Percentiles rank a stretch among this genome's conserved stretches.
These are phyloP conservation scores for Aspergillus hancockii DNA, from an alignment of 495 filamentous ascomycete species.

Conservation along the genomic window DNA sequence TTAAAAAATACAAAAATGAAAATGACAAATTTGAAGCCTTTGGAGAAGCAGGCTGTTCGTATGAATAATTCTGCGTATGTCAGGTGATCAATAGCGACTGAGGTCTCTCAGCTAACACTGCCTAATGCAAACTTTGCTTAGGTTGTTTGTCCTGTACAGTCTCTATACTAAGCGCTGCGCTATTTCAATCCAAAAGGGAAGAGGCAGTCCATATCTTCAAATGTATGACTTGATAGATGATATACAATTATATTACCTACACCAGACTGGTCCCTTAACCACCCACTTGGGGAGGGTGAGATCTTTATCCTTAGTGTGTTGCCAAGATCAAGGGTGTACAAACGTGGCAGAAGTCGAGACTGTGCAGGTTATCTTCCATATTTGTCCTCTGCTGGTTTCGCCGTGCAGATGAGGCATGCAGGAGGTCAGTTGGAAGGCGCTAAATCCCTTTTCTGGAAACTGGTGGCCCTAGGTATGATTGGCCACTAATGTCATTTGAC, in stretches of 20 bases:
- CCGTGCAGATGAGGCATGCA: conserved; percentile 9
- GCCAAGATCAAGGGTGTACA: conserved; percentile 30
- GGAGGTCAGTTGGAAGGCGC: conserved; percentile 18
- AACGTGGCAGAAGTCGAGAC: conserved; percentile 29
- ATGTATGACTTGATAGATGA: not conserved
- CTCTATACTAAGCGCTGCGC: not conserved
- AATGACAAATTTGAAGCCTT: not conserved
- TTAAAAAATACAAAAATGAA: not conserved
- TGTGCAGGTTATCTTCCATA: conserved; percentile 16
- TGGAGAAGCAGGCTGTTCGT: conserved; percentile 1
- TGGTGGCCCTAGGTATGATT: conserved; percentile 6
- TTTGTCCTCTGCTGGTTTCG: conserved; percentile 1
- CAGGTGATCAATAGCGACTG: conserved; percentile 5
- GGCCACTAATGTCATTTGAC: not conserved
- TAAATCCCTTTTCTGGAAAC: conserved; percentile 15
- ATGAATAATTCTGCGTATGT: not conserved
- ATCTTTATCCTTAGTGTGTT: conserved; percentile 32
- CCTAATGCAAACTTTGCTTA: too few species aligned
- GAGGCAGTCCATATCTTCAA: not conserved
- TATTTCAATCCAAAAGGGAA: not conserved
- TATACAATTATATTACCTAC: conserved; percentile 9
- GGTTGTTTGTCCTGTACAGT: not conserved
- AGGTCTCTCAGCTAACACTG: not conserved
- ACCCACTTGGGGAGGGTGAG: conserved; percentile 23
- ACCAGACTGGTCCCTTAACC: conserved; percentile 6